Evolutionary conservation across 2,329 filamentous ascomycete genomes (phyloP).

Genomic region (Penicillium sp.): DNA sequence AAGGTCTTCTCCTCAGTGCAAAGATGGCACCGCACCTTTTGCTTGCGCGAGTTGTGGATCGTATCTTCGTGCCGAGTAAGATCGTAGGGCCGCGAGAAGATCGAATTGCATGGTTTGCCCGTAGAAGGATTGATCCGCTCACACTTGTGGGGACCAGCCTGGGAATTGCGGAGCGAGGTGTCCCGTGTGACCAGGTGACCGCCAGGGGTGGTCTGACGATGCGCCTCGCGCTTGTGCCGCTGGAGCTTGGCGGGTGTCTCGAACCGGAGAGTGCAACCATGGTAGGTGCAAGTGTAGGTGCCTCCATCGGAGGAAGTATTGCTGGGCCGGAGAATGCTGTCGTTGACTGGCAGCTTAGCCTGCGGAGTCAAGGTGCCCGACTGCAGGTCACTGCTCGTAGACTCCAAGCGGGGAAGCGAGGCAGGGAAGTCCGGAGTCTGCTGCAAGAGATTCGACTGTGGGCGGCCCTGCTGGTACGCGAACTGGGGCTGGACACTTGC

Average conservation of each 20-base stretch:
- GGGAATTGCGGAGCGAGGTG: conserved; percentile 69
- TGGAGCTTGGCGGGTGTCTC: conserved; percentile 84
- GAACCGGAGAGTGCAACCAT: conserved; percentile 85
- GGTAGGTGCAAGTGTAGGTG: conserved; percentile 95
- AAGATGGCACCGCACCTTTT: conserved; percentile 88
- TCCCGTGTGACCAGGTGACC: conserved; percentile 46
- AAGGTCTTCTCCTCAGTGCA: conserved; percentile 98
- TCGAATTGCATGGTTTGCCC: conserved; percentile 88
- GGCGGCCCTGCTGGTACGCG: conserved; percentile 36
- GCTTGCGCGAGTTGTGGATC: conserved; percentile 91
- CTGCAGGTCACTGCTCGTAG: conserved; percentile 56
- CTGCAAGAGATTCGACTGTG: conserved; percentile 40
- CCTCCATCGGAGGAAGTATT: conserved; percentile 74
- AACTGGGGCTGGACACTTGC: conserved; percentile 51
- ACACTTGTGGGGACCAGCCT: conserved; percentile 91
- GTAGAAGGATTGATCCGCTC: conserved; percentile 93
- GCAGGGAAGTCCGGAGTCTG: conserved; percentile 60
- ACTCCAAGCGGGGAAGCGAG: conserved; percentile 63
- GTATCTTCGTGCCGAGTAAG: conserved; percentile 95
- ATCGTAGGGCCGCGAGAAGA: conserved; percentile 95
- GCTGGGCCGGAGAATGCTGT: conserved; percentile 56
- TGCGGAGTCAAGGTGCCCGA: conserved; percentile 40
- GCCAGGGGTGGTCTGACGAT: conserved; percentile 70
- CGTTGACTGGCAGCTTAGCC: conserved; percentile 35
- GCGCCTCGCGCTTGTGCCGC: conserved; percentile 93